Percentiles rank a stretch among this genome's conserved stretches.
These are phyloP conservation scores for Neodidymelliopsis sp. DNA, from an alignment of 2,329 filamentous ascomycete genomes.

Conservation along the genomic window DNA sequence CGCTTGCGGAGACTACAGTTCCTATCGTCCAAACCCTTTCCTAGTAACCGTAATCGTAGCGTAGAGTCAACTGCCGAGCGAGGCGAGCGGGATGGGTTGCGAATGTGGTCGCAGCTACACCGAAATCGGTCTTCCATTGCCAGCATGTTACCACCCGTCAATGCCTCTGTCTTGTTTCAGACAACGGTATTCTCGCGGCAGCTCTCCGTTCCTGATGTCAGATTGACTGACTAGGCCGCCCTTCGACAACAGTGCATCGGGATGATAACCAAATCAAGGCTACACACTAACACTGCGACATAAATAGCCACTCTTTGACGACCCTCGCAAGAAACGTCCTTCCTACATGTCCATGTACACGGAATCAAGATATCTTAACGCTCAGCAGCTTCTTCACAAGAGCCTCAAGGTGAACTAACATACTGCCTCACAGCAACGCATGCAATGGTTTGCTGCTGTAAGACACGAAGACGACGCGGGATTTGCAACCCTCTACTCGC, in stretches of 20 bases:
- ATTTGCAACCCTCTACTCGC: not conserved
- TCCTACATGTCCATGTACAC: too few relatives aligned
- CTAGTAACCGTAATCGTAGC: not conserved
- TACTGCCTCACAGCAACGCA: not conserved
- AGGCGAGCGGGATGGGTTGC: constrained; percentile 1
- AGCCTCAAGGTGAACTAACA: not conserved
- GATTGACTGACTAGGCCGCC: too few relatives aligned
- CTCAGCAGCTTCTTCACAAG: not conserved
- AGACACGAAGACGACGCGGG: not conserved
- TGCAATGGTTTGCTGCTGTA: constrained; percentile 2
- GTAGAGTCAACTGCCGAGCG: constrained; percentile 1
- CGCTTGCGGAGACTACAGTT: not conserved
- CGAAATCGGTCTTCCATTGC: not conserved
- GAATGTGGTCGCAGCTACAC: not conserved
- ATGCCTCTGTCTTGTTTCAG: not conserved
- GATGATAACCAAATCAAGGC: too few relatives aligned
- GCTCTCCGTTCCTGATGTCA: too few relatives aligned
- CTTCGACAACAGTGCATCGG: too few relatives aligned
- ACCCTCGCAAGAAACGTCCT: too few relatives aligned
- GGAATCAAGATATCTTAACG: too few relatives aligned
- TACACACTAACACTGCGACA: too few relatives aligned
- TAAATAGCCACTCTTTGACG: too few relatives aligned
- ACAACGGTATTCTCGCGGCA: not conserved
- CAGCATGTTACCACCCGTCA: not conserved
- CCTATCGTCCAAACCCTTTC: not conserved